These are phyloP conservation scores for Arctostaphylos glauca DNA, from an alignment of 148 eudicot genomes.

Conservation along the genomic window DNA sequence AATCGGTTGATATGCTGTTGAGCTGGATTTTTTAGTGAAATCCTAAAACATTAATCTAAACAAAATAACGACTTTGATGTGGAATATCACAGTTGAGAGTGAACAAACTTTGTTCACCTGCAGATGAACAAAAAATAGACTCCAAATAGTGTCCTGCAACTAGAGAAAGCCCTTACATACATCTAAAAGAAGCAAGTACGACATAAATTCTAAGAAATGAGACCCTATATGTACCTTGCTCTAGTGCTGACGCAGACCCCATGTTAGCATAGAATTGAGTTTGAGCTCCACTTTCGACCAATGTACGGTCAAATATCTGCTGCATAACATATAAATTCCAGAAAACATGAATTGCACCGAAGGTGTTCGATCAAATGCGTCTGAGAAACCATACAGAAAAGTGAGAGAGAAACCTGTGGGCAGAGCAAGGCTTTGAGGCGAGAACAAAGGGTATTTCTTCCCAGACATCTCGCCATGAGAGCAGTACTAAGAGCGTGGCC, in stretches of 20 bases:
- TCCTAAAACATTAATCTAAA: too few species aligned
- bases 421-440: slow-evolving; percentile 26
- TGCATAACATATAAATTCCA: neutral
- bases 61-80: too few species aligned
- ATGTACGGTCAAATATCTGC: slow-evolving; percentile 22
- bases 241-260: slow-evolving; percentile 19
- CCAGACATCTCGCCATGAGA: slow-evolving; percentile 10
- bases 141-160: neutral
- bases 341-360: neutral
- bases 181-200: neutral
- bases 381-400: neutral
- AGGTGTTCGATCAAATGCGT: slow-evolving; percentile 46
- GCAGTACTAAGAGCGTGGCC: slow-evolving; percentile 1
- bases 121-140: neutral
- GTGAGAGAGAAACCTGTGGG: slow-evolving; percentile 23
- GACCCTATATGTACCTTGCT: slow-evolving; percentile 4
- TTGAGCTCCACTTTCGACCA: slow-evolving; percentile 18
- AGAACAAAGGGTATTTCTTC: slow-evolving; percentile 20
- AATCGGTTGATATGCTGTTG: too few species aligned
- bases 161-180: neutral
- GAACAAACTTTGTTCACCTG: too few species aligned
- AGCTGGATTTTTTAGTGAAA: too few species aligned
- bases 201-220: neutral
- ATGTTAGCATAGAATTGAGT: slow-evolving; percentile 15
- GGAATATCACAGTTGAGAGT: too few species aligned